Evolutionary conservation across 169 alveolate genomes (phyloP).

Genomic region (Theileria sp.): DNA sequence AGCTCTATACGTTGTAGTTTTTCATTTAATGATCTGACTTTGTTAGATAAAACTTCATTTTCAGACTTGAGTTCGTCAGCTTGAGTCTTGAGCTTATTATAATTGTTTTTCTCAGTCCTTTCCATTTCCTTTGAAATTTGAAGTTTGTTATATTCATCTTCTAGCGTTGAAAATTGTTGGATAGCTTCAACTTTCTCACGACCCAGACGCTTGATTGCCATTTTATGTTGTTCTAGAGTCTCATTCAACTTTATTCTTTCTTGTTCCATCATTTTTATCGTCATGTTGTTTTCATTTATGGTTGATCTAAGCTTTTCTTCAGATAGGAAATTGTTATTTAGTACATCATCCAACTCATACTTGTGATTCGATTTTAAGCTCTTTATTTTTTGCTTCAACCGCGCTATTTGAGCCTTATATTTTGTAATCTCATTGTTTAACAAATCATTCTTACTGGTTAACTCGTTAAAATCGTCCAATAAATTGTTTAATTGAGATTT

Average conservation of each 20-base stretch:
- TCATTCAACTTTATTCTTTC: conserved; percentile 13
- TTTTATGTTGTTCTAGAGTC: conserved; percentile 15
- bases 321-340: background rate
- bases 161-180: conserved; percentile 9
- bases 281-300: conserved; percentile 5
- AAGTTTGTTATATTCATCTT: conserved; percentile 6
- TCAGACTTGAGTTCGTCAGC: conserved; percentile 5
- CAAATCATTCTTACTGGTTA: background rate
- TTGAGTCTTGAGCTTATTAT: background rate
- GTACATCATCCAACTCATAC: conserved; percentile 22
- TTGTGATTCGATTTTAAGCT: conserved; percentile 1
- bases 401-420: background rate
- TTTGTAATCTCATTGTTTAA: background rate
- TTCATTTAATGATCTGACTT: background rate
- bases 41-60: conserved; percentile 1
- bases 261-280: conserved; percentile 15
- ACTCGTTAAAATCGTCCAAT: conserved; percentile 10
- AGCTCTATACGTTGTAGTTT: background rate
- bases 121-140: conserved; percentile 11
- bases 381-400: conserved; percentile 5
- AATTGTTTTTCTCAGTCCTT: background rate
- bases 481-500: background rate
- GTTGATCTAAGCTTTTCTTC: conserved; percentile 10
- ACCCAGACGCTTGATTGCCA: conserved; percentile 13
- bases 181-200: conserved; percentile 4